Base-by-base conservation (phyloP, 2,329 filamentous ascomycete genomes). In the Ascocoryne sarcoides region DNA sequence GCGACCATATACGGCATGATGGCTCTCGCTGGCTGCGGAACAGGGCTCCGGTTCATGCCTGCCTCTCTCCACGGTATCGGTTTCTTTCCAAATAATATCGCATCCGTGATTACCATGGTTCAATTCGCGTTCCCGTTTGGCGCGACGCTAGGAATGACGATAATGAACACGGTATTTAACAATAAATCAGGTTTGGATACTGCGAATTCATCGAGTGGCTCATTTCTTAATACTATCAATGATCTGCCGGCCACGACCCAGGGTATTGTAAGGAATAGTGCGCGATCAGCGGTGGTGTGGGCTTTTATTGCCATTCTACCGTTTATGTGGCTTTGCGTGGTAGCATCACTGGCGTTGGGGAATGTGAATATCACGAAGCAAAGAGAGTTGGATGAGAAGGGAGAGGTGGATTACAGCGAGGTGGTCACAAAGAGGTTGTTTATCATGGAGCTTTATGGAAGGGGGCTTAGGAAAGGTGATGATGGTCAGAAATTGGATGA, bases 91-190 rank as follows among this genome's bases (percentile, higher is more conserved):
- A 58, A 67, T 3, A 61, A 69, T 19, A 71, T 81, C 10, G 70
- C 79, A 0, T 65, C 71, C 0, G 73, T 82, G 3, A 69, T 79
- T 41, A 75, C 71, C 0, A 55, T 84, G 8, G 68, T 80, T 57
- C 65, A 69, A 0, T 74, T 84, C 39, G 68, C 76, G 2, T 43
- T 73, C 12, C 75, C 76, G 0, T 71, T 84, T 17, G 79, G 81
- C 3, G 79, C 80, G 10, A 82, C 78, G 0, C 59, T 84, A 2
- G 73, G 72, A 0, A 64, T 83, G 33, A 80, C 79, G 0, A 68
- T 84, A 51, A 83, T 84, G 79, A 71, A 76, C 10, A 69, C 73
- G 7, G 77, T 84, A 1, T 83, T 83, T 58, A 81, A 82, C 53
- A 84, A 84, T 46, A 62, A 5, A 15, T 15, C 5, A 36, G 44